These are phyloP conservation scores for Trichoderma asperellum DNA, from an alignment of 2,329 filamentous ascomycete genomes.

Conservation along the genomic window DNA sequence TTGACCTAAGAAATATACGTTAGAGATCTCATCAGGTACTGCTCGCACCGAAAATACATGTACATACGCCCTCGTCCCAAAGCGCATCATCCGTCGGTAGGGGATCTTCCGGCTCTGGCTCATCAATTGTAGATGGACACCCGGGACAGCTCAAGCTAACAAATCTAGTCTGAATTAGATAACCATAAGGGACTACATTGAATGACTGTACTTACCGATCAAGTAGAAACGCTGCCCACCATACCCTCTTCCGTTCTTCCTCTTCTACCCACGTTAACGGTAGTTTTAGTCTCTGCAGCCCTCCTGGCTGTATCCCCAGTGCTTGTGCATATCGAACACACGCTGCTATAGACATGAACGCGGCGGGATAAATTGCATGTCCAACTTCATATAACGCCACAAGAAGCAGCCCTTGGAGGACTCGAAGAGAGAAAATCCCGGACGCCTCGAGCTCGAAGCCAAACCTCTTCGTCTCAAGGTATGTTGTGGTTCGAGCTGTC, in stretches of 20 bases:
- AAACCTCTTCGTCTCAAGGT: not conserved
- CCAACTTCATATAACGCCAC: conserved; percentile 12
- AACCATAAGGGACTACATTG: not conserved
- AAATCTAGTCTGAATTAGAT: not conserved
- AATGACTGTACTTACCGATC: not conserved
- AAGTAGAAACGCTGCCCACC: conserved; percentile 7
- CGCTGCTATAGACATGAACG: conserved; percentile 17
- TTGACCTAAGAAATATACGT: not conserved
- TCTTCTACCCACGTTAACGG: conserved; percentile 16
- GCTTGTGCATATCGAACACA: conserved; percentile 11
- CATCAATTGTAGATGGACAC: not conserved
- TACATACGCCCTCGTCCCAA: conserved; percentile 17
- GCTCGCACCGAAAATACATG: not conserved
- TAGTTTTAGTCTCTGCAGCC: not conserved
- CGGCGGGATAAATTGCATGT: conserved; percentile 15
- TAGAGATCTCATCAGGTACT: not conserved
- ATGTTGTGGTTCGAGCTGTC: not conserved
- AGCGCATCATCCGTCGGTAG: conserved; percentile 6
- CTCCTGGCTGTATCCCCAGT: conserved; percentile 11
- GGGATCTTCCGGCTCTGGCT: not conserved
- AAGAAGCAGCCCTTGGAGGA: conserved; percentile 4
- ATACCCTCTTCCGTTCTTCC: conserved; percentile 14
- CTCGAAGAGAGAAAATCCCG: conserved; percentile 1
- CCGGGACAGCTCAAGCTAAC: conserved; percentile 3
- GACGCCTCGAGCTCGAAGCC: conserved; percentile 10